Evolutionary conservation across 176 grass and related monocot species (phyloP), one percentile per base, ranked within the genome.

Genomic region (Poa pratensis): DNA sequence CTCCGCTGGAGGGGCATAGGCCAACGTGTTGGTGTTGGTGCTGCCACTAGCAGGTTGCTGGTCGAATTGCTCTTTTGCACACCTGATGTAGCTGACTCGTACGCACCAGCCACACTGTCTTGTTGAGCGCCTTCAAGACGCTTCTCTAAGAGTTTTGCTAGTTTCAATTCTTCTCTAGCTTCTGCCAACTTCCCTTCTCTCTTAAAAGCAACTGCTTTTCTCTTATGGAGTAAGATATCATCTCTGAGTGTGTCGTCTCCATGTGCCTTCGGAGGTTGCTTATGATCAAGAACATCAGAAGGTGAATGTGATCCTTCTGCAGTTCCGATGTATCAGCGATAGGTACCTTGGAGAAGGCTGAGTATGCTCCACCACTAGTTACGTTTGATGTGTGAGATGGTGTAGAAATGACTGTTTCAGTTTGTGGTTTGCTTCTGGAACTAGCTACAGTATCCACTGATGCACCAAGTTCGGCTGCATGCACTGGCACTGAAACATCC

Each of bases 151-250:
- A 95, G 85, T 74, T 95, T 98, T 14, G 96, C 93, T 72, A 92
- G 85, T 85, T 89, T 98, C 64, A 95, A 50, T 69, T 95, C 93
- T 89, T 95, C 96, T 77, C 88, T 89, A 10, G 96, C 96, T 89
- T 98, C 93, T 80, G 81, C 45, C 76, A 95, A 58, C 73, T 93
- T 93, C 42, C 96, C 96, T 83, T 98, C 96, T 87, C 96, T 87
- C 86, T 98, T 98, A 45, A 95, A 89, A 46, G 91, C 85, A 82
- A 98, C 75, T 61, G 96, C 89, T 83, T 87, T 94, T 87, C 85
- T 90, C 88, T 98, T 98, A 66, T 88, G 91, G 80, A 89, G 69
- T 87, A 98, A 78, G 28, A 98, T 95, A 37, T 94, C 89, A 85
- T 93, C 69, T 84, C 89, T 98, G 10, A 84, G 83, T 27, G 61